A percentile compares a stretch with the other conserved stretches of the same genome.
These are phyloP conservation scores for Suillus spraguei DNA, from an alignment of 768 basidiomycete genomes.

Conservation along the genomic window DNA sequence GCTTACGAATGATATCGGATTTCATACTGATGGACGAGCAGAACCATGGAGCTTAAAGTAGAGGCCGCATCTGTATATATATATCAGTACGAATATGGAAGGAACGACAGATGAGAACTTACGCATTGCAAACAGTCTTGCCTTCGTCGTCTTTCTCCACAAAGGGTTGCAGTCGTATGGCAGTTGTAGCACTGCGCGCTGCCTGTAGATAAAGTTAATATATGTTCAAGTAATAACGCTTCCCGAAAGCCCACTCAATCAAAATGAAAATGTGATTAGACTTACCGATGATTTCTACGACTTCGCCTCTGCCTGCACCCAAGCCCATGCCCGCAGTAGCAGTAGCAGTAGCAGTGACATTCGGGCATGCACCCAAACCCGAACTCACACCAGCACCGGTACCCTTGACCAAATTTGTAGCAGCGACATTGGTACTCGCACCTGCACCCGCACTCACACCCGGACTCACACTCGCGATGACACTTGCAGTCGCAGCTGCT, in stretches of 20 bases:
- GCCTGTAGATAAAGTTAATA: slow-evolving; percentile 18
- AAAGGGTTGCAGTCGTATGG: slow-evolving; percentile 85
- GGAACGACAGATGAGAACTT: slow-evolving; percentile 35
- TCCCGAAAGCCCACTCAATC: background rate
- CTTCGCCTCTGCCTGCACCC: slow-evolving; percentile 47
- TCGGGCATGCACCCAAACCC: slow-evolving; percentile 25
- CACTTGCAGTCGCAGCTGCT: too few relatives aligned
- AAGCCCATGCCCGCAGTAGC: slow-evolving; percentile 25
- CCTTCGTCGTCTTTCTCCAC: slow-evolving; percentile 91
- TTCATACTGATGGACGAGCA: slow-evolving; percentile 88
- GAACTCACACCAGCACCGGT: slow-evolving; percentile 19
- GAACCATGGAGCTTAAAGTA: slow-evolving; percentile 89
- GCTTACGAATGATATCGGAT: slow-evolving; percentile 86
- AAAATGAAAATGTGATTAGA: slow-evolving; percentile 31
- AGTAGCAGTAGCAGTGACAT: background rate
- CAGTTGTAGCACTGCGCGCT: slow-evolving; percentile 88
- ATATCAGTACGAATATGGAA: slow-evolving; percentile 8
- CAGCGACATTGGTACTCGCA: slow-evolving; percentile 23
- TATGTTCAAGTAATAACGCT: slow-evolving; percentile 25
- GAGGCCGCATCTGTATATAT: slow-evolving; percentile 63
- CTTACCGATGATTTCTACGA: slow-evolving; percentile 74
- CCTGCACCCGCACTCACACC: slow-evolving; percentile 19
- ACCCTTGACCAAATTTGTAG: slow-evolving; percentile 24
- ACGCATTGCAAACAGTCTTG: slow-evolving; percentile 92
- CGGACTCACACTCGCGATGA: slow-evolving; percentile 32